phyloP scores from a whole-genome alignment of 148 eudicot genomes.

The Pouteria glomerata region DNA sequence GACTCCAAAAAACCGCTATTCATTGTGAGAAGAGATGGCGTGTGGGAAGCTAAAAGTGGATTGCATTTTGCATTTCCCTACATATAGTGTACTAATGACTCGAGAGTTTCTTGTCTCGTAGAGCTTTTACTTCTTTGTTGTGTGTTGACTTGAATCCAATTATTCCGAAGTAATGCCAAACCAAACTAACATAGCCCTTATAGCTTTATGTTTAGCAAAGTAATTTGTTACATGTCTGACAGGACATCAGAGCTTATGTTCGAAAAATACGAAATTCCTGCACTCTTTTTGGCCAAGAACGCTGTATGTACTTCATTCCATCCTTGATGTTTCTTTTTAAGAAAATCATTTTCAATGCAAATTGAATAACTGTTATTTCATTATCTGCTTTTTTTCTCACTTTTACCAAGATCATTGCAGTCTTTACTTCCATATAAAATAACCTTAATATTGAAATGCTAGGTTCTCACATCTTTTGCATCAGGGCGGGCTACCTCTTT shows the following conservation, averaged over 20 bases:
- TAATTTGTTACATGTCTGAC: constrained; percentile 26
- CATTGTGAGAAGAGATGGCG: too few species aligned
- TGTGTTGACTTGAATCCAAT: too few species aligned
- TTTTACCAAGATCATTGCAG: constrained; percentile 10
- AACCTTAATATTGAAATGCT: constrained; percentile 15
- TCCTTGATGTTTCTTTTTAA: constrained; percentile 3
- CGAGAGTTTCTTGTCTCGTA: not conserved
- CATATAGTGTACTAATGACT: not conserved
- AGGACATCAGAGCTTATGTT: constrained; percentile 98
- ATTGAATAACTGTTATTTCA: not conserved
- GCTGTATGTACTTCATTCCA: constrained; percentile 57
- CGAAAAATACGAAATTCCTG: constrained; percentile 95
- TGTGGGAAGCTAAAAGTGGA: too few species aligned
- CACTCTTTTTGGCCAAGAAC: constrained; percentile 93
- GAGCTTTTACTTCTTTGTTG: not conserved
- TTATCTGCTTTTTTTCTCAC: not conserved
- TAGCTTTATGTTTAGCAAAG: not conserved
- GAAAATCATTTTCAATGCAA: not conserved
- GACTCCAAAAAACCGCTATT: too few species aligned
- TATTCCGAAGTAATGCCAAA: too few species aligned
- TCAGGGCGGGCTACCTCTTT: constrained; percentile 93
- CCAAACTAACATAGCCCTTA: not conserved
- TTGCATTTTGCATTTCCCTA: too few species aligned
- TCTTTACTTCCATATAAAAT: constrained; percentile 11
- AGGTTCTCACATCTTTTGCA: constrained; percentile 99